phyloP scores from a whole-genome alignment of 1,284 basidiomycete genomes.

The Cerrena zonata region DNA sequence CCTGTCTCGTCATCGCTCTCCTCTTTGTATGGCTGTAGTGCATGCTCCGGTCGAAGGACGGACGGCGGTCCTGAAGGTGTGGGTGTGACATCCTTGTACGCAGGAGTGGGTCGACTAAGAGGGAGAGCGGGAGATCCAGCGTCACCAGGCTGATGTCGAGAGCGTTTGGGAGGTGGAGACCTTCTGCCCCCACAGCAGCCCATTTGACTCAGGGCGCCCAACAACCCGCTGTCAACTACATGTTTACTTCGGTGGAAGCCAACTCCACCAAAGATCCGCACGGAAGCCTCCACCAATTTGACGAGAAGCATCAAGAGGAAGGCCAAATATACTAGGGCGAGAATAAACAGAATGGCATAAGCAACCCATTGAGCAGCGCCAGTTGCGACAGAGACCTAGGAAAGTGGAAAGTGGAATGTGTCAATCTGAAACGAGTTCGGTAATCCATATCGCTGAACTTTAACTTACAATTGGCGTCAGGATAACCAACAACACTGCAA shows the following conservation, averaged over 20 bases:
- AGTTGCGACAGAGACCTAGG: slow-evolving; percentile 72
- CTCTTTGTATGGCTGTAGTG: slow-evolving; percentile 68
- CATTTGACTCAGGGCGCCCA: slow-evolving; percentile 74
- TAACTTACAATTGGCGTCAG: slow-evolving; percentile 76
- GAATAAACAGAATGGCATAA: slow-evolving; percentile 84
- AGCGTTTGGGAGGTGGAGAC: slow-evolving; percentile 30
- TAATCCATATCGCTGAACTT: slow-evolving; percentile 4
- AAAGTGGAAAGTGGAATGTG: slow-evolving; percentile 5
- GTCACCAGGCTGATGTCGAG: slow-evolving; percentile 20
- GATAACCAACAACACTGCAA: slow-evolving; percentile 85
- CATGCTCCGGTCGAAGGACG: slow-evolving; percentile 72
- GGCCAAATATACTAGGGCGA: slow-evolving; percentile 79
- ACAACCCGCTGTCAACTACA: slow-evolving; percentile 74
- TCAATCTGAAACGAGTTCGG: slow-evolving; percentile 14
- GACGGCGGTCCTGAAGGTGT: slow-evolving; percentile 60
- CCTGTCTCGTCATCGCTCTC: slow-evolving; percentile 74
- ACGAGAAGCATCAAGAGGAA: slow-evolving; percentile 75
- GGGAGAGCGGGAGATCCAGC: slow-evolving; percentile 25
- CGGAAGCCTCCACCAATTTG: slow-evolving; percentile 78
- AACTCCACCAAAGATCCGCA: slow-evolving; percentile 75
- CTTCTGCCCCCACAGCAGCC: slow-evolving; percentile 67
- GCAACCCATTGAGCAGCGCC: slow-evolving; percentile 86
- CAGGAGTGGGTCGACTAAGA: slow-evolving; percentile 24
- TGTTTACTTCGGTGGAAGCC: slow-evolving; percentile 83
- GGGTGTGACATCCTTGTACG: slow-evolving; percentile 31